These are phyloP conservation scores for Podospora pseudoanserina DNA, from an alignment of 495 filamentous ascomycete species.

Conservation along the genomic window DNA sequence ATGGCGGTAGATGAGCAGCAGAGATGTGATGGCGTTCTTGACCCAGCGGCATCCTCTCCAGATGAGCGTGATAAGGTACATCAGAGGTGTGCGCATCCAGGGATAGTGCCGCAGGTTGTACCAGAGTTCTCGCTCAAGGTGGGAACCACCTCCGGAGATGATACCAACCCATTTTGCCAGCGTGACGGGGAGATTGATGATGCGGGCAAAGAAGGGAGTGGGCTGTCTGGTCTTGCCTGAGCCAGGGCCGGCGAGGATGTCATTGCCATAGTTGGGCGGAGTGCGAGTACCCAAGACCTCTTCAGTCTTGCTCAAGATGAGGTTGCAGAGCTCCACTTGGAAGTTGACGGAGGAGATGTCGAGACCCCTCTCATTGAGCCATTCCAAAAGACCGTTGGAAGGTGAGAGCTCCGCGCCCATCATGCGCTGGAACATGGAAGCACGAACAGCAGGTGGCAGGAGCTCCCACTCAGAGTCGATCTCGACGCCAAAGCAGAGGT, in stretches of 20 bases:
- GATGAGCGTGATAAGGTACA: constrained; percentile 9
- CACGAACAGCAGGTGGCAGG: constrained; percentile 12
- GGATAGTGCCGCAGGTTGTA: constrained; percentile 17
- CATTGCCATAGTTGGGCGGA: background rate
- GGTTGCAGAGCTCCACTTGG: constrained; percentile 17
- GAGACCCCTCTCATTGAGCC: constrained; percentile 5
- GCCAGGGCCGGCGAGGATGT: background rate
- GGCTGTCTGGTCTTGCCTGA: background rate
- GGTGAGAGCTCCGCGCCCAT: background rate
- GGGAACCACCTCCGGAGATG: constrained; percentile 23
- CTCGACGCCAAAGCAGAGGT: constrained; percentile 22
- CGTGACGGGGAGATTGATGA: constrained; percentile 5
- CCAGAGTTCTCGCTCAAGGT: constrained; percentile 30
- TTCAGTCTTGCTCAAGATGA: constrained; percentile 5
- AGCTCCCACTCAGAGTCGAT: constrained; percentile 22
- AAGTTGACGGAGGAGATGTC: constrained; percentile 19
- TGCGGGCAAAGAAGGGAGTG: constrained; percentile 7
- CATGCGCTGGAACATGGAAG: constrained; percentile 19
- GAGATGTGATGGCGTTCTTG: constrained; percentile 22
- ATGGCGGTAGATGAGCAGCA: constrained; percentile 25
- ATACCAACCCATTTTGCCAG: constrained; percentile 26
- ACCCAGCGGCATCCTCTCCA: constrained; percentile 22
- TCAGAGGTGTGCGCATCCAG: constrained; percentile 4
- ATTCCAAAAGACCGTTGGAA: constrained; percentile 1
- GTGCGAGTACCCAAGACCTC: constrained; percentile 4